A percentile compares a stretch with the other conserved stretches of the same genome.
phyloP scores from a whole-genome alignment of 306 rosid species.

The Lagenaria siceraria region DNA sequence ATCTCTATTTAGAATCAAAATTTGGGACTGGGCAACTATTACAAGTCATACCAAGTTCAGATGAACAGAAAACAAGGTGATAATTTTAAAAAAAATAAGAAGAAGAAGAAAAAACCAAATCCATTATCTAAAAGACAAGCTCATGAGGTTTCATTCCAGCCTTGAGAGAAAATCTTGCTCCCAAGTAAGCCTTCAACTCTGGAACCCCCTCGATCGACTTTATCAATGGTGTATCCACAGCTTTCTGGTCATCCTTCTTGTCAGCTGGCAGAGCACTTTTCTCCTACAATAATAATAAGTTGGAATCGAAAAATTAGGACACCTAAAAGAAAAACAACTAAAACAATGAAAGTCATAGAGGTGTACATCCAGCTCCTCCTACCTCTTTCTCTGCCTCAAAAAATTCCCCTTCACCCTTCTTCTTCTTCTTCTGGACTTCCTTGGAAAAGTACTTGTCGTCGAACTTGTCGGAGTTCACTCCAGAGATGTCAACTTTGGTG shows the following conservation, averaged over 20 bases:
- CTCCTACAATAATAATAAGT: background rate
- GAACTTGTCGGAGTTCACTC: constrained; percentile 27
- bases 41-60: constrained; percentile 1
- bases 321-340: background rate
- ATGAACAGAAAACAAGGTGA: background rate
- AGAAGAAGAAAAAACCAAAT: background rate
- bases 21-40: background rate
- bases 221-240: constrained; percentile 8
- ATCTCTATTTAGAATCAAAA: constrained; percentile 2
- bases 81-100: too few species aligned
- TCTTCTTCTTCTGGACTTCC: constrained; percentile 40
- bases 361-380: background rate
- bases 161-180: constrained; percentile 10
- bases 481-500: constrained; percentile 48
- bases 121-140: constrained; percentile 8
- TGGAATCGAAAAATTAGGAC: background rate
- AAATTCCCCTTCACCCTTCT: constrained; percentile 46
- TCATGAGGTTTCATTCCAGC: constrained; percentile 14
- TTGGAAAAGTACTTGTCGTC: constrained; percentile 52
- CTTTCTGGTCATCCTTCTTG: constrained; percentile 11
- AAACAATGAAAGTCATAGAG: background rate
- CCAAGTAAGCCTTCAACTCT: constrained; percentile 9
- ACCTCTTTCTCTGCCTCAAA: constrained; percentile 62
- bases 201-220: constrained; percentile 1
- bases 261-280: constrained; percentile 7